Base-by-base conservation (phyloP, 441 rosid species). In the Erodium moschatum region DNA sequence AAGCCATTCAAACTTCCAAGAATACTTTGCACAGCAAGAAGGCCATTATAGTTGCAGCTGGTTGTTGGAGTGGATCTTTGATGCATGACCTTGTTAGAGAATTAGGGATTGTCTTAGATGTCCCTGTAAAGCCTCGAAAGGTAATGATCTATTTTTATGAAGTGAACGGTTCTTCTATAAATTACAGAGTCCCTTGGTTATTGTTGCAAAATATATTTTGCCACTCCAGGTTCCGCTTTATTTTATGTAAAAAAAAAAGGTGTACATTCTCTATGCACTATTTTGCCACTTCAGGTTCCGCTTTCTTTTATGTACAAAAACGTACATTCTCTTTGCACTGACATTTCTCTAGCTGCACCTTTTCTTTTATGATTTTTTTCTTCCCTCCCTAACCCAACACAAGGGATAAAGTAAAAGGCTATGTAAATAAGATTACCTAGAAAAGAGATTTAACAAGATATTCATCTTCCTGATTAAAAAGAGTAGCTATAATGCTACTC, bases 41-140 rank as follows among this genome's bases (percentile, higher is more conserved):
- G 82, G 96, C 89, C 24, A 68, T 89, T 73, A 71, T 92, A 40
- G 76, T 92, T 75, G 96, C 98, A 46, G 87, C 98, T 74, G 98
- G 97, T 82, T 83, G 88, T 84, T 92, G 97, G 98, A 90, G 88
- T 82, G 91, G 94, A 12, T 79, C 90, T 80, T 71, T 90, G 79
- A 84, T 82, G 84, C 80, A 74, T 67, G 82, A 85, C 40, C 69
- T 89, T 67, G 75, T 88, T 69, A 83, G 76, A 74, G 89, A 81
- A 42, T 80, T 80, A 73, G 76, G 84, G 69, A 69, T 82, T 29
- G 52, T 72, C 4, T 44, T 86, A 69, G 81, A 82, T 13, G 78
- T 90, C 69, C 97, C 92, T 73, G 89, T 92, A 66, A 87, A 83
- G 80, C 98, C 98, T 73, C 85, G 98, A 19, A 92, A 92, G 97